Percentiles rank a stretch among this genome's conserved stretches.
phyloP scores from a whole-genome alignment of 73 alveolate genomes.

The Stentor roeselii region DNA sequence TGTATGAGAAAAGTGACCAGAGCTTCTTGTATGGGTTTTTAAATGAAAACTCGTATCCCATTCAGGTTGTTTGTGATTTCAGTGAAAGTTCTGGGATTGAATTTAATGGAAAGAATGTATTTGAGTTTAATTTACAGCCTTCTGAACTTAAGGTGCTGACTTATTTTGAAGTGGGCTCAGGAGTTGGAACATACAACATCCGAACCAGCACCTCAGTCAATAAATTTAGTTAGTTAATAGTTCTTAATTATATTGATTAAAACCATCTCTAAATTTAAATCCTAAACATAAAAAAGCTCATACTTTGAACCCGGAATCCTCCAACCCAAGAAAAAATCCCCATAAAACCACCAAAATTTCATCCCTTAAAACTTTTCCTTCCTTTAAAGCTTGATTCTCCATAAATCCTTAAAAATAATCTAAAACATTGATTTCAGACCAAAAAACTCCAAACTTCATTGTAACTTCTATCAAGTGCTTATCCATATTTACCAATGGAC shows the following conservation, averaged over 20 bases:
- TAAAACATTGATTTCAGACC: background rate
- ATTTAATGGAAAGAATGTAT: background rate
- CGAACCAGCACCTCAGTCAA: too few species aligned
- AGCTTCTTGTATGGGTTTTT: background rate
- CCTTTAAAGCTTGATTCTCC: background rate
- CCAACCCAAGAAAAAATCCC: background rate
- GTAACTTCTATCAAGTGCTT: background rate
- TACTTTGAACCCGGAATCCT: background rate
- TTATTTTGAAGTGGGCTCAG: too few species aligned
- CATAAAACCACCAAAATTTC: background rate
- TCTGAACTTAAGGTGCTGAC: too few species aligned
- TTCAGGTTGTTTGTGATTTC: background rate
- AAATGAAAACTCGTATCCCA: background rate
- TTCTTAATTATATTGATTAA: too few species aligned
- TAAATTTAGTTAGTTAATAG: too few species aligned
- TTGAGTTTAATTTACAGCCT: too few species aligned
- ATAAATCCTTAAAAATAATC: background rate
- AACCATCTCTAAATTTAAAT: too few species aligned
- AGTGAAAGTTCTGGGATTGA: background rate
- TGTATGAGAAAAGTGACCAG: background rate
- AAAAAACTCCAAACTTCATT: background rate
- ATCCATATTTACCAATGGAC: background rate
- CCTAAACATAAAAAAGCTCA: too few species aligned
- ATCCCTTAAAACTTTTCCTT: background rate
- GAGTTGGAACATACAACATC: too few species aligned